A percentile compares a stretch with the other conserved stretches of the same genome.
Evolutionary conservation across 1,139 yeast genomes (phyloP).

Genomic region (Debaryomyces nepalensis): DNA sequence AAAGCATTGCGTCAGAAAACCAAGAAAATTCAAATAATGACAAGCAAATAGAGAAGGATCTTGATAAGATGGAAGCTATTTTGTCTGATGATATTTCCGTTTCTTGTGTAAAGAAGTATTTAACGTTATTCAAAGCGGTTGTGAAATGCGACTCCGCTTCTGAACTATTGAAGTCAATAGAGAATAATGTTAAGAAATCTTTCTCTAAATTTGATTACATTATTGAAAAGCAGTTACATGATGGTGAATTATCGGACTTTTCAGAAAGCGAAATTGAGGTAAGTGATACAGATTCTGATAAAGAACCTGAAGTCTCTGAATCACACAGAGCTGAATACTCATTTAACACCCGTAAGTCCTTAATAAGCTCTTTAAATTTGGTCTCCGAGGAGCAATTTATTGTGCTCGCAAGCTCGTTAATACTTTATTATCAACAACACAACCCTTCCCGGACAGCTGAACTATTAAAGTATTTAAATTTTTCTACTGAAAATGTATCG

Average conservation of each 20-base stretch:
- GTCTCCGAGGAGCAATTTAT: conserved; percentile 42
- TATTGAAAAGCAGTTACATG: conserved; percentile 32
- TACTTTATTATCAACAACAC: conserved; percentile 29
- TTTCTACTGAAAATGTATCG: conserved; percentile 19
- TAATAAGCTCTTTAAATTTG: conserved; percentile 39
- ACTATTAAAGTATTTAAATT: conserved; percentile 33
- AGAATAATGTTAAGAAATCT: conserved; percentile 23
- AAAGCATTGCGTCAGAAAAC: conserved; percentile 19
- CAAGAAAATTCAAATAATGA: conserved; percentile 11
- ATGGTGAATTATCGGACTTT: conserved; percentile 30
- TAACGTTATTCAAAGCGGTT: conserved; percentile 36
- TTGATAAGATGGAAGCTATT: conserved; percentile 29
- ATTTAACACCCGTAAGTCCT: conserved; percentile 23
- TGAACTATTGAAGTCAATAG: conserved; percentile 27
- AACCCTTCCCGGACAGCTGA: conserved; percentile 26
- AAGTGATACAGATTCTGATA: conserved; percentile 13
- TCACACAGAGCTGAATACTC: no score
- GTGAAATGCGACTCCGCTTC: conserved; percentile 28
- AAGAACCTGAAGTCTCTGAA: no score
- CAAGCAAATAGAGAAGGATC: conserved; percentile 28
- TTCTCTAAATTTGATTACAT: conserved; percentile 28
- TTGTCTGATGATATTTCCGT: conserved; percentile 15
- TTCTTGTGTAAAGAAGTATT: conserved; percentile 23
- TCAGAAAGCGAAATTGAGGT: conserved; percentile 27
- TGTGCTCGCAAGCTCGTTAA: conserved; percentile 34